Base-by-base conservation (phyloP, 306 rosid species). In the Abrus pulchellus region DNA sequence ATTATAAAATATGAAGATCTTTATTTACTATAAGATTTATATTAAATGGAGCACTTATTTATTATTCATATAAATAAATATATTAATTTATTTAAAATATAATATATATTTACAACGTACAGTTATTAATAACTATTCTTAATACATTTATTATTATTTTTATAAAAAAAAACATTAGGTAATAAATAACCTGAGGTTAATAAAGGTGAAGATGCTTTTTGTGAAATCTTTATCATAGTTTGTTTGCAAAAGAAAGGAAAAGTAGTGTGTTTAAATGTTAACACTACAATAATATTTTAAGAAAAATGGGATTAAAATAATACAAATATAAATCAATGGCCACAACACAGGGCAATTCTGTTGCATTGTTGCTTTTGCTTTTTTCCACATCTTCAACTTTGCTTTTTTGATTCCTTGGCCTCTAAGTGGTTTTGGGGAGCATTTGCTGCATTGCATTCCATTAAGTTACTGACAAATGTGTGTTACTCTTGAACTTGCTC, bases 331-430 rank as follows among this genome's bases (percentile, higher is more conserved):
- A 85, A 75, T 79, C 13, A 70, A 74, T 29, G 52, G 68, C 7
- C 57, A 74, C 60, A 81, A 80, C 69, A 44, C 56, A 40, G 80
- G 48, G 88, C 9, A 63, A 62, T 80, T 66, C 59, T 61, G 81
- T 77, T 79, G 85, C 73, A 76, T 76, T 79, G 59, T 65, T 66
- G 55, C 85, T 87, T 83, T 72, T 86, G 41, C 82, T 65, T 82
- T 74, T 89, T 83, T 71, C 82, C 76, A 81, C 85, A 77, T 72
- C 87, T 83, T 83, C 87, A 86, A 80, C 77, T 1, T 59, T 5
- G 9, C 14, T 13, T 62, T 40, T 38, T 76, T 73, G 90, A 84
- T 8, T 83, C 70, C 81, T 88, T 80, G 86, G 79, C 20, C 20
- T 20, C 20, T 20, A 20, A 20, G 20, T 27, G 86, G 74, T 71